Percentiles rank a stretch among this genome's conserved stretches.
These are phyloP conservation scores for Penicillium psychrosexuale DNA, from an alignment of 2,329 filamentous ascomycete species.

Conservation along the genomic window DNA sequence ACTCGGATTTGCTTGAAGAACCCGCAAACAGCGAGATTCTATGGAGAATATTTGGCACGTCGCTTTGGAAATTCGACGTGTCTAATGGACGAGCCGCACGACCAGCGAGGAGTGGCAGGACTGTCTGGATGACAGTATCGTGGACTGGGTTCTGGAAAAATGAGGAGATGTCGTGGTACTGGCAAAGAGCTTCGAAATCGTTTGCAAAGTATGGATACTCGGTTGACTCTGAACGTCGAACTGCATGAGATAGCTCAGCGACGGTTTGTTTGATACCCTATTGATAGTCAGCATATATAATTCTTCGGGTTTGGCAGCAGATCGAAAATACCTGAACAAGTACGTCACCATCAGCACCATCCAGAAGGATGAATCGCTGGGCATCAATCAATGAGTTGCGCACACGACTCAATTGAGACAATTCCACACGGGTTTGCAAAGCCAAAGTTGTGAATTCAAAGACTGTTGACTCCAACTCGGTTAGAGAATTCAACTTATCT, in stretches of 20 bases:
- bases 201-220: constrained; percentile 43
- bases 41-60: constrained; percentile 36
- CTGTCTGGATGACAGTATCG: constrained; percentile 25
- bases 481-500: constrained; percentile 32
- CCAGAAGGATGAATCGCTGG: constrained; percentile 35
- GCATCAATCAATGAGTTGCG: constrained; percentile 40
- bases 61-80: constrained; percentile 31
- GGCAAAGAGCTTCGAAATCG: constrained; percentile 49
- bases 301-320: not conserved
- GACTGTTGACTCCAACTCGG: constrained; percentile 38
- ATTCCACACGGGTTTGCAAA: constrained; percentile 35
- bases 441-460: constrained; percentile 38
- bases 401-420: constrained; percentile 37
- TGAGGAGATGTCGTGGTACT: constrained; percentile 42
- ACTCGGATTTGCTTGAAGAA: constrained; percentile 26
- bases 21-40: constrained; percentile 38
- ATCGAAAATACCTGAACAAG: constrained; percentile 25
- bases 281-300: not conserved
- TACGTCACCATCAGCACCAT: constrained; percentile 36
- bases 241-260: constrained; percentile 32
- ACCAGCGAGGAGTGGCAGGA: constrained; percentile 38
- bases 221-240: constrained; percentile 28
- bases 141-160: constrained; percentile 11
- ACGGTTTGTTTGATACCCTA: constrained; percentile 39
- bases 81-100: constrained; percentile 35